phyloP scores from a whole-genome alignment of 2,329 filamentous ascomycete species.

The Colletotrichum eremochloae region DNA sequence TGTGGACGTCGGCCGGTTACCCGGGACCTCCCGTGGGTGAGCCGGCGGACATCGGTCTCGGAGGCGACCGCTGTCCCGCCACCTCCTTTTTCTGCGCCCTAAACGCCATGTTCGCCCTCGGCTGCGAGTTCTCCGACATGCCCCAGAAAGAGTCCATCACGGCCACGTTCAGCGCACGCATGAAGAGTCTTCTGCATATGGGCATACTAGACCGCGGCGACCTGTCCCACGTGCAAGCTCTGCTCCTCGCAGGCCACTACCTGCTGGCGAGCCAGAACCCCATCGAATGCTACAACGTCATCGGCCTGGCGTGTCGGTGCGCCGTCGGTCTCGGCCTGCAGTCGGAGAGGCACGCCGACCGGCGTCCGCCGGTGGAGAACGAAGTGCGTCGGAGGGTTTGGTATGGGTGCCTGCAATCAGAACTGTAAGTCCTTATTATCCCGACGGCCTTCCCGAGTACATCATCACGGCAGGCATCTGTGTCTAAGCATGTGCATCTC shows the following conservation, averaged over 20 bases:
- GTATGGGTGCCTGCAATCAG: neutral
- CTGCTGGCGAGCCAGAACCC: neutral
- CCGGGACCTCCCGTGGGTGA: neutral
- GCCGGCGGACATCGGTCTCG: neutral
- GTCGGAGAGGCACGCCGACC: neutral
- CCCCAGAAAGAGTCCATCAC: neutral
- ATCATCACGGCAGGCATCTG: too few species aligned
- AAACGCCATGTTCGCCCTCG: conserved; percentile 22
- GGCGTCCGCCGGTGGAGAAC: neutral
- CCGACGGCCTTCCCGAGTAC: too few species aligned
- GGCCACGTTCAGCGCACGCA: neutral
- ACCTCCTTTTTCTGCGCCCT: conserved; percentile 12
- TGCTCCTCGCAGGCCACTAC: neutral
- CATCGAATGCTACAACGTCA: neutral
- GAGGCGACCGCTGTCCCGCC: neutral
- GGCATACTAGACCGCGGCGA: neutral
- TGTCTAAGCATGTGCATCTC: too few species aligned
- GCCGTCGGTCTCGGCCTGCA: neutral
- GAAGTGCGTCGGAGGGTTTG: neutral
- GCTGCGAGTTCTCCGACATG: conserved; percentile 18
- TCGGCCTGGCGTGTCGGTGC: neutral
- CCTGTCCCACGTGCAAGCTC: neutral
- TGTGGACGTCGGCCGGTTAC: neutral
- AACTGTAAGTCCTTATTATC: neutral
- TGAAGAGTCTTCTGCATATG: neutral